phyloP scores from a whole-genome alignment of 306 rosid genomes.

The Vigna radiata region DNA sequence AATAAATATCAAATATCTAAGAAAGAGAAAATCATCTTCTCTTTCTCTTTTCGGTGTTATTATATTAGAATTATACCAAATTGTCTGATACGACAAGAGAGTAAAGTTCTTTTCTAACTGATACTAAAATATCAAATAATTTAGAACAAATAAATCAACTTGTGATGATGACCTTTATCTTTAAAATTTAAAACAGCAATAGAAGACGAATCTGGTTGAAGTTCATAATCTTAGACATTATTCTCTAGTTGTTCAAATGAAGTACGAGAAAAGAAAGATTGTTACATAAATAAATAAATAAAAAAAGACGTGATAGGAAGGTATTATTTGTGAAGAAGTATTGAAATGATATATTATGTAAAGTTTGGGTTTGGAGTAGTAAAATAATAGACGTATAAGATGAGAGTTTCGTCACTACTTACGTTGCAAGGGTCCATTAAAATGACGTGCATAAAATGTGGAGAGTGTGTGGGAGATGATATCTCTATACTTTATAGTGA shows the following conservation, averaged over 20 bases:
- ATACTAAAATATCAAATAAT: no score
- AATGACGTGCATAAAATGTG: conserved; percentile 39
- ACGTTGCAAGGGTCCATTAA: not conserved
- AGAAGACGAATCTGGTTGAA: not conserved
- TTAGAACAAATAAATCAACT: no score
- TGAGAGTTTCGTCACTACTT: conserved; percentile 14
- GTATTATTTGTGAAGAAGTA: not conserved
- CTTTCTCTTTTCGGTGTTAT: no score
- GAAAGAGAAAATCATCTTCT: no score
- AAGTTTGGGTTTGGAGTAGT: not conserved
- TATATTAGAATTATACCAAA: not conserved
- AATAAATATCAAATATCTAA: no score
- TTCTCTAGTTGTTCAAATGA: not conserved
- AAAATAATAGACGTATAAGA: conserved; percentile 2
- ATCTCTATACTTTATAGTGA: not conserved
- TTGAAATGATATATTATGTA: not conserved
- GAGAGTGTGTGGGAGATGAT: not conserved
- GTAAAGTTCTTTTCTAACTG: not conserved
- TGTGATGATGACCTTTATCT: no score
- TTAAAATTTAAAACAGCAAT: not conserved
- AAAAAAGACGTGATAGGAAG: not conserved
- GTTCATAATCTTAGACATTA: not conserved
- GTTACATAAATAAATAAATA: not conserved
- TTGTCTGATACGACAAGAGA: not conserved
- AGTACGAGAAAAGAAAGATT: no score